Conservation (phyloP, 2,329 filamentous ascomycete genomes). For the Penicillium sp. region DNA sequence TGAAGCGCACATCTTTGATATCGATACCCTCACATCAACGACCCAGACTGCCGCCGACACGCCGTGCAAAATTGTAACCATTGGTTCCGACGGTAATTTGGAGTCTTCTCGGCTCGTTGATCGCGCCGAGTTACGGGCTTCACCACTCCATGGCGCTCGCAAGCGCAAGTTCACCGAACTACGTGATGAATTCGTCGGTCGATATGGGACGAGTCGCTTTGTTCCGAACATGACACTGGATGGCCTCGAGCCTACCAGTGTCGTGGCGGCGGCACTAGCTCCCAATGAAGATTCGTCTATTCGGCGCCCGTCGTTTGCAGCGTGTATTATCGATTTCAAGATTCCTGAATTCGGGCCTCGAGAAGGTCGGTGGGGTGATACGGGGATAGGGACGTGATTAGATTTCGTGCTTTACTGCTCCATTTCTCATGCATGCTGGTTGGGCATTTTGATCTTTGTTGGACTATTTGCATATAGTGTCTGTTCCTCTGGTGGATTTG, state of each 20-base stretch:
- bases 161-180: constrained; percentile 38
- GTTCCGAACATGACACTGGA: constrained; percentile 13
- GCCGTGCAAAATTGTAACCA: constrained; percentile 32
- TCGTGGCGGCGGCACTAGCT: constrained; percentile 3
- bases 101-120: constrained; percentile 27
- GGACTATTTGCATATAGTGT: constrained; percentile 11
- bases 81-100: constrained; percentile 38
- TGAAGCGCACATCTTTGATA: constrained; percentile 54
- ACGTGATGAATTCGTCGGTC: constrained; percentile 33
- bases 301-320: constrained; percentile 42
- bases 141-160: constrained; percentile 24
- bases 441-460: not conserved
- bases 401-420: not conserved
- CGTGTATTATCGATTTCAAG: constrained; percentile 46
- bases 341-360: constrained; percentile 39
- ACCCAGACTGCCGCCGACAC: constrained; percentile 22
- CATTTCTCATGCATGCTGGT: not conserved
- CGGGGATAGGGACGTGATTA: not conserved
- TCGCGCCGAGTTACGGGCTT: constrained; percentile 17
- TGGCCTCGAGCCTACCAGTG: constrained; percentile 14
- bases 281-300: constrained; percentile 13
- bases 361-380: constrained; percentile 32
- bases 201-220: constrained; percentile 30
- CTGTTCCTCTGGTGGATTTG: not conserved
- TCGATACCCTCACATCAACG: constrained; percentile 43